These are phyloP conservation scores for Amphirosellinia nigrospora DNA, from an alignment of 495 filamentous ascomycete species.

Conservation along the genomic window DNA sequence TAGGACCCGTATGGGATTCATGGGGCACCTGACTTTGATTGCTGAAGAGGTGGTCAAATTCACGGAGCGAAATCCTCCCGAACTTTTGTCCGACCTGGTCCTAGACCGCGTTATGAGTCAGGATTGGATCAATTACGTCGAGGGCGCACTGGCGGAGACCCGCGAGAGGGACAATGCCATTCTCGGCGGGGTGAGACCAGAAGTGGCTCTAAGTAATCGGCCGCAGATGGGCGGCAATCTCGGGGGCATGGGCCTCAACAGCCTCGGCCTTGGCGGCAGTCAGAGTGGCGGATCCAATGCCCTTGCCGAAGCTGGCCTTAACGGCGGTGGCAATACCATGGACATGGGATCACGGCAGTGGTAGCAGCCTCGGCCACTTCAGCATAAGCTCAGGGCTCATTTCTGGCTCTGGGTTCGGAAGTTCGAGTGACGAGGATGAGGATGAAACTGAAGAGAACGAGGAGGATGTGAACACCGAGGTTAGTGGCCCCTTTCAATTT, in stretches of 20 bases:
- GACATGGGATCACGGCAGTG: constrained; percentile 73
- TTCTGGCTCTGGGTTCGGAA: constrained; percentile 87
- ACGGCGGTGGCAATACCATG: constrained; percentile 61
- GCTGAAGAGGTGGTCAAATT: constrained; percentile 99
- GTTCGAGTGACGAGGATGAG: constrained; percentile 94
- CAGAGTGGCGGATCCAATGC: constrained; percentile 69
- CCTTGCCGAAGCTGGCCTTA: constrained; percentile 76
- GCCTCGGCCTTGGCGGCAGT: constrained; percentile 55
- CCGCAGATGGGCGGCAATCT: constrained; percentile 50
- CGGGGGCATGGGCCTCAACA: constrained; percentile 48
- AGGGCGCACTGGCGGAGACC: constrained; percentile 91
- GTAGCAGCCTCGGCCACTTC: constrained; percentile 70
- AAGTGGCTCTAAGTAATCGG: constrained; percentile 69
- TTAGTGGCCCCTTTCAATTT: constrained; percentile 39
- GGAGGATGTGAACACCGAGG: constrained; percentile 63
- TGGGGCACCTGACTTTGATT: constrained; percentile 97
- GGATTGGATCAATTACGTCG: constrained; percentile 95
- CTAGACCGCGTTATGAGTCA: constrained; percentile 85
- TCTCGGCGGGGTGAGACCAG: constrained; percentile 93
- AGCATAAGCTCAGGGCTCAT: constrained; percentile 70
- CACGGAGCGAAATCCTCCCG: constrained; percentile 89
- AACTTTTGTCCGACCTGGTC: constrained; percentile 81
- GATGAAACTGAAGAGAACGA: constrained; percentile 92
- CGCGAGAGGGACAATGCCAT: constrained; percentile 97
- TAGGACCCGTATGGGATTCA: constrained; percentile 94